phyloP scores from a whole-genome alignment of 768 basidiomycete genomes.

The Neoboletus magnificus region DNA sequence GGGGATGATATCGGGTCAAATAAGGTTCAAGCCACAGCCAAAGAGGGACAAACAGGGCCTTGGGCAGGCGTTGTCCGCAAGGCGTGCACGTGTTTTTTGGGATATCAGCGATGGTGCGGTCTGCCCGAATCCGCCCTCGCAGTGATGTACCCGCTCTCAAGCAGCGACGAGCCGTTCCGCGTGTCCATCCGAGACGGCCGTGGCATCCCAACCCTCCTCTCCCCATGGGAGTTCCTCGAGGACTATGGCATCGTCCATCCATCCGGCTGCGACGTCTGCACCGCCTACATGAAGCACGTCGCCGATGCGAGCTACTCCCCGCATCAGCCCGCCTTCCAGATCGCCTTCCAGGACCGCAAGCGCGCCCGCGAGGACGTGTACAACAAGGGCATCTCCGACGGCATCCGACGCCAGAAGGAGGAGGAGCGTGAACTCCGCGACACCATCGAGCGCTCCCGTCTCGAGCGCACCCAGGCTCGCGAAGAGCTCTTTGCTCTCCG shows the following conservation, averaged over 20 bases:
- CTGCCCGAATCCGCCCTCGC: conserved; percentile 5
- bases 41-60: conserved; percentile 17
- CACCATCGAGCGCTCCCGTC: conserved; percentile 31
- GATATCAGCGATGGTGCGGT: conserved; percentile 32
- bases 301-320: conserved; percentile 38
- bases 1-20: background rate
- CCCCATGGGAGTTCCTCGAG: conserved; percentile 40
- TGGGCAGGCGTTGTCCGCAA: conserved; percentile 25
- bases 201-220: conserved; percentile 32
- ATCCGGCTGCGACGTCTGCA: conserved; percentile 37
- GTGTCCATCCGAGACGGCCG: conserved; percentile 28
- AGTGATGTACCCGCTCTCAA: conserved; percentile 33
- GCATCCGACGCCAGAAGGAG: conserved; percentile 39
- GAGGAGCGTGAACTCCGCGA: conserved; percentile 36
- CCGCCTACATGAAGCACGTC: conserved; percentile 40
- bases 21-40: conserved; percentile 33
- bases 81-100: conserved; percentile 27
- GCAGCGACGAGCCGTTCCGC: conserved; percentile 32
- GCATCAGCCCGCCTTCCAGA: conserved; percentile 38
- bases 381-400: conserved; percentile 40
- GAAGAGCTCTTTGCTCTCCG: conserved; percentile 33
- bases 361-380: conserved; percentile 37
- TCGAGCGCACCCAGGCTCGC: conserved; percentile 36
- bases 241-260: conserved; percentile 40
- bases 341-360: conserved; percentile 39